These are phyloP conservation scores for Aspergillaceae sp. DNA, from an alignment of 2,329 filamentous ascomycete genomes.

Conservation along the genomic window DNA sequence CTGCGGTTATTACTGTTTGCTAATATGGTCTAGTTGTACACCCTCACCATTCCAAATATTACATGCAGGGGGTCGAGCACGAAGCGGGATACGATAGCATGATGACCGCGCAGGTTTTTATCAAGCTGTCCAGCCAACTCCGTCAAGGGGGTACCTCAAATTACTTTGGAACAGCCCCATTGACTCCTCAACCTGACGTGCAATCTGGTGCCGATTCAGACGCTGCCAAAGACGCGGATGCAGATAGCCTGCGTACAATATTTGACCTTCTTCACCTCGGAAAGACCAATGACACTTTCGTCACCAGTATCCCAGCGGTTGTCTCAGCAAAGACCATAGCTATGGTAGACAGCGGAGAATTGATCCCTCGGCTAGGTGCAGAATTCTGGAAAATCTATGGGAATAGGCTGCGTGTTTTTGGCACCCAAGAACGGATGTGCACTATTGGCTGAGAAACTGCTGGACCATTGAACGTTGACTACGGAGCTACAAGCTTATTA, in stretches of 20 bases:
- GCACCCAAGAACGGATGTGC: slow-evolving; percentile 47
- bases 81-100: slow-evolving; percentile 58
- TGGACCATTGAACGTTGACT: background rate
- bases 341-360: slow-evolving; percentile 27
- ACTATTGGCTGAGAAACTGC: slow-evolving; percentile 4
- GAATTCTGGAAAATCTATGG: slow-evolving; percentile 52
- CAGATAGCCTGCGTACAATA: slow-evolving; percentile 13
- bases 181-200: background rate
- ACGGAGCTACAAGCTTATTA: background rate
- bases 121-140: slow-evolving; percentile 48
- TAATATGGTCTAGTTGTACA: slow-evolving; percentile 22
- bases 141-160: slow-evolving; percentile 26
- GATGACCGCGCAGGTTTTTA: slow-evolving; percentile 51
- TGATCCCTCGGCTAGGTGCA: slow-evolving; percentile 45
- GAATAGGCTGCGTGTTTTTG: slow-evolving; percentile 53
- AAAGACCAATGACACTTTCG: slow-evolving; percentile 8
- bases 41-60: slow-evolving; percentile 23
- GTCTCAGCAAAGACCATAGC: background rate
- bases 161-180: background rate
- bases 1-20: background rate
- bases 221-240: too few relatives aligned
- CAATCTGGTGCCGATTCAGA: too few relatives aligned
- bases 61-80: slow-evolving; percentile 29
- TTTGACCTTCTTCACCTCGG: slow-evolving; percentile 21
- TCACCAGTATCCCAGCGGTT: slow-evolving; percentile 3